These are phyloP conservation scores for Blumeria graminis DNA, from an alignment of 2,329 filamentous ascomycete genomes.

Conservation along the genomic window DNA sequence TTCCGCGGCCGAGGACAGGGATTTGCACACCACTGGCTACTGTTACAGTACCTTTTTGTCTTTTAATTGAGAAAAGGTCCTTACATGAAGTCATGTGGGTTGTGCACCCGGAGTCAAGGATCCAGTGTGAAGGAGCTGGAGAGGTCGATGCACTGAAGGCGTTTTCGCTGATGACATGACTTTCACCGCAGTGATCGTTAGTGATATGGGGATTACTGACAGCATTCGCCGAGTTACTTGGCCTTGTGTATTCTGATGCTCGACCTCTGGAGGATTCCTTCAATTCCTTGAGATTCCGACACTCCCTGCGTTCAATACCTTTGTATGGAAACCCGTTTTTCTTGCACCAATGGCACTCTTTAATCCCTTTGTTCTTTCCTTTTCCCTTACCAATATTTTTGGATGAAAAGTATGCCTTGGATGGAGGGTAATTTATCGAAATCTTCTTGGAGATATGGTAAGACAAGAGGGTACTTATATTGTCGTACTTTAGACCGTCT, in stretches of 20 bases:
- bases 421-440: not conserved
- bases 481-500: not conserved
- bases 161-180: no score
- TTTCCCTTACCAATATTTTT: not conserved
- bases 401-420: not conserved
- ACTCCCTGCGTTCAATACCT: not conserved
- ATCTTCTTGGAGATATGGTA: conserved; percentile 1
- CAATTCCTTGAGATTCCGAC: not conserved
- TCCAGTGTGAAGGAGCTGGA: no score
- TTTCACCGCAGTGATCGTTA: no score
- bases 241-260: no score
- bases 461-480: not conserved
- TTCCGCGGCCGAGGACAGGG: not conserved
- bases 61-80: not conserved
- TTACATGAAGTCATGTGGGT: no score
- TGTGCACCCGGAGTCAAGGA: no score
- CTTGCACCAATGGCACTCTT: not conserved
- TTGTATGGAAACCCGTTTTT: not conserved
- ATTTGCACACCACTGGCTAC: not conserved
- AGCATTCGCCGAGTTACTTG: no score
- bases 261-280: no score
- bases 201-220: no score
- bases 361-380: not conserved
- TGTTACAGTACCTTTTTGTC: not conserved
- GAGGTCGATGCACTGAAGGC: no score